These are phyloP conservation scores for Rutstroemia sp. DNA, from an alignment of 2,329 filamentous ascomycete genomes.

Conservation along the genomic window DNA sequence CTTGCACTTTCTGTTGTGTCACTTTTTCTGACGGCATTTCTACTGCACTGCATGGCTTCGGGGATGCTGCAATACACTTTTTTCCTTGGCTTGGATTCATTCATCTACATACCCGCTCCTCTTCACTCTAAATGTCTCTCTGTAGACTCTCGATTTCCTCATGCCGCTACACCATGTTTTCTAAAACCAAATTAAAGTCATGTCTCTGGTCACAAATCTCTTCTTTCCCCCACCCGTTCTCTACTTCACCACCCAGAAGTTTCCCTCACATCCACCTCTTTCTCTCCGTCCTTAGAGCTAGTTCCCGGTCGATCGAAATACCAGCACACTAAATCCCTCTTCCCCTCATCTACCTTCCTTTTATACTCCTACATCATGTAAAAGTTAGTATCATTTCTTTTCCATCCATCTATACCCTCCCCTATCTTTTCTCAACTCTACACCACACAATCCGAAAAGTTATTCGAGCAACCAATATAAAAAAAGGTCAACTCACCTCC, in stretches of 20 bases:
- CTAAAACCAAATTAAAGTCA: no score
- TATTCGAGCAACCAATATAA: not conserved
- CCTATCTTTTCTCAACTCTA: not conserved
- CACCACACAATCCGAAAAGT: not conserved
- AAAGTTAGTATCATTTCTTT: not conserved
- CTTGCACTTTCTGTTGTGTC: no score
- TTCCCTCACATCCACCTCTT: not conserved
- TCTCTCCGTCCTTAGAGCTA: not conserved
- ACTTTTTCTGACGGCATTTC: no score
- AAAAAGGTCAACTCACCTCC: not conserved
- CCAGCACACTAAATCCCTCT: slow-evolving; percentile 15
- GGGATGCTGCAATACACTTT: no score
- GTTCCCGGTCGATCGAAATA: slow-evolving; percentile 17
- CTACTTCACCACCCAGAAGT: not conserved
- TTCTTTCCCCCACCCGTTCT: no score
- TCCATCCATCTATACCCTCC: not conserved
- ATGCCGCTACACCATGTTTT: no score
- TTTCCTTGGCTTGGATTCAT: no score
- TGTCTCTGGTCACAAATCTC: no score
- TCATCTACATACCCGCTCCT: no score
- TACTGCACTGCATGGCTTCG: no score
- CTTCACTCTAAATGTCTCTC: no score
- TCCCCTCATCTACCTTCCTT: not conserved
- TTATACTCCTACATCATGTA: not conserved
- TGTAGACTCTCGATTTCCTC: no score